Evolutionary conservation across 257 asterid species (phyloP), one percentile per base, ranked within the genome.

Genomic region (Primulina huaijiensis): DNA sequence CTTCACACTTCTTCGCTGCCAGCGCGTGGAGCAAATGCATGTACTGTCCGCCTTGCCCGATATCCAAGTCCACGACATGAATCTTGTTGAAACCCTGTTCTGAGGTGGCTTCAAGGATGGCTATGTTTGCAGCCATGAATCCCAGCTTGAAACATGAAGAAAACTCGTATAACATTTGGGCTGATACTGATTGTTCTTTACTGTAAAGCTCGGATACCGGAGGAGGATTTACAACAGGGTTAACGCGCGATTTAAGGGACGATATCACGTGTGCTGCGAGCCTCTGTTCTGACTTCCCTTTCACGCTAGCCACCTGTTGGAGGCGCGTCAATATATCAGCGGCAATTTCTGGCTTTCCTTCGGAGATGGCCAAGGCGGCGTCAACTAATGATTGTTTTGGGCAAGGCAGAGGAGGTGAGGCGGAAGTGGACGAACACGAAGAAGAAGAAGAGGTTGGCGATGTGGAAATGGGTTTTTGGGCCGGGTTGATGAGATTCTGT

Each of bases 81-180:
- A 91, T 83, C 77, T 83, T 89, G 7, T 23, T 38, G 19, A 64
- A 46, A 8, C 68, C 75, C 52, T 74, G 67, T 60, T 89, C 91
- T 8, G 81, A 69, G 4, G 79, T 69, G 0, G 95, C 90, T 60
- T 91, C 93, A 17, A 89, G 82, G 38, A 91, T 91, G 5, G 90
- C 92, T 2, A 87, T 81, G 76, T 91, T 91, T 10, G 92, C 96
- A 1, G 97, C 97, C 93, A 87, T 89, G 86, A 91, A 86, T 1
- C 96, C 95, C 23, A 91, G 91, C 83, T 87, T 89, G 78, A 91
- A 91, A 71, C 96, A 91, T 25, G 93, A 89, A 4, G 97, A 87
- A 1, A 34, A 80, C 6, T 89, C 92, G 71, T 87, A 87, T 29
- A 91, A 60, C 79, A 74, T 73, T 30, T 83, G 87, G 5, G 86